Evolutionary conservation across 2,329 filamentous ascomycete genomes (phyloP).

Genomic region (Colletotrichum falcatum): DNA sequence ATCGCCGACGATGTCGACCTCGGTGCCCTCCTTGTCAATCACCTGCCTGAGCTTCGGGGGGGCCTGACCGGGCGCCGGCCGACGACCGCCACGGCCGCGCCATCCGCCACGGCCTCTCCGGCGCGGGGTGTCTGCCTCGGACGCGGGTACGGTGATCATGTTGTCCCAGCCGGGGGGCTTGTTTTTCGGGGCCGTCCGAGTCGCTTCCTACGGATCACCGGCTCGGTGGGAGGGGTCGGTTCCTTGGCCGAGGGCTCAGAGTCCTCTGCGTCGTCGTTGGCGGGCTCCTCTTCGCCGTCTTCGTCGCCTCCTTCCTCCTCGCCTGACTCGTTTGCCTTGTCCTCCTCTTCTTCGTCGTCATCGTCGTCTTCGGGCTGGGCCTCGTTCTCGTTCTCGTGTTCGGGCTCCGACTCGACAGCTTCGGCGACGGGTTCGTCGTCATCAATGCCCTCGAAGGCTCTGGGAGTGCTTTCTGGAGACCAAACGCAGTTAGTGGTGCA

Average conservation of each 20-base stretch:
- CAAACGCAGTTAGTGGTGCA: neutral
- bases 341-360: conserved; percentile 60
- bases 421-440: conserved; percentile 57
- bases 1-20: conserved; percentile 90
- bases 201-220: conserved; percentile 78
- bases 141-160: conserved; percentile 66
- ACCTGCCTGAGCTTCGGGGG: conserved; percentile 85
- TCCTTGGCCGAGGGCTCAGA: conserved; percentile 59
- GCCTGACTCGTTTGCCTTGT: conserved; percentile 52
- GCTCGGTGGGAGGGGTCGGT: conserved; percentile 65
- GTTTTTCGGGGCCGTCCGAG: conserved; percentile 91
- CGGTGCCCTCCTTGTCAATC: conserved; percentile 93
- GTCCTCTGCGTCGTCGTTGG: conserved; percentile 56
- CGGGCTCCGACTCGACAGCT: conserved; percentile 45
- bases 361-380: conserved; percentile 49
- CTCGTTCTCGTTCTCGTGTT: conserved; percentile 43
- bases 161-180: conserved; percentile 82
- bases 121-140: conserved; percentile 69
- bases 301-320: conserved; percentile 63
- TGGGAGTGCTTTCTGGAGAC: conserved; percentile 56
- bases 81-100: conserved; percentile 73
- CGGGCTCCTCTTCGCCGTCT: conserved; percentile 63
- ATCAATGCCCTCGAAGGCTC: conserved; percentile 52
- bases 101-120: conserved; percentile 78
- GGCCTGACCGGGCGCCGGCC: conserved; percentile 76